These are phyloP conservation scores for Neurospora sp. DNA, from an alignment of 2,329 filamentous ascomycete genomes.

Conservation along the genomic window DNA sequence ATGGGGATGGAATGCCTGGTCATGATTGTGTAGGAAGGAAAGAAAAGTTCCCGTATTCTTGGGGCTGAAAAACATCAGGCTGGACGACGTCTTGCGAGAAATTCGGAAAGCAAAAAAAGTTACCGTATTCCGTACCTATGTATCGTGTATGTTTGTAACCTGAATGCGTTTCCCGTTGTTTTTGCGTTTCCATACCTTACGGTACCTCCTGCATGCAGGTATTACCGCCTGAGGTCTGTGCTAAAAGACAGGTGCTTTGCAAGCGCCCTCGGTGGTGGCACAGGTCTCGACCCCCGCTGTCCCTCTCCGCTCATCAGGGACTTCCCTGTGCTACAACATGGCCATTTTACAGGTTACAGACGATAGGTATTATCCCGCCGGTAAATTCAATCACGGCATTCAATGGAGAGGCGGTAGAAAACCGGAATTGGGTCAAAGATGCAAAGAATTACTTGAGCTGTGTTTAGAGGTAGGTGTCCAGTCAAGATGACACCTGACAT, in stretches of 20 bases:
- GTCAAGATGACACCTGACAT: background rate
- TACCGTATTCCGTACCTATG: background rate
- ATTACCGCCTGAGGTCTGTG: background rate
- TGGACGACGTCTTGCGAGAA: background rate
- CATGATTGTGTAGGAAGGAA: background rate
- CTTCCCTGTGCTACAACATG: background rate
- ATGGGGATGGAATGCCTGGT: background rate
- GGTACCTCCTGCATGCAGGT: background rate
- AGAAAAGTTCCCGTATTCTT: background rate
- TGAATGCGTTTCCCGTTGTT: background rate
- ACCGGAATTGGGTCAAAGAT: background rate
- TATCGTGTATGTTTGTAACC: background rate
- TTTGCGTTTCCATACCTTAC: background rate
- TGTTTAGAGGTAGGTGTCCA: background rate
- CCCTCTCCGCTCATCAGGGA: background rate
- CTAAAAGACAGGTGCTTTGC: background rate
- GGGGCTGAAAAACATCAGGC: background rate
- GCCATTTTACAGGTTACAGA: background rate
- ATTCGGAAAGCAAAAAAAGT: background rate
- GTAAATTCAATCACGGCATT: background rate
- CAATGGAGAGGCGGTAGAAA: background rate
- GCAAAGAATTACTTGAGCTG: background rate
- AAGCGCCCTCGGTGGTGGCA: background rate
- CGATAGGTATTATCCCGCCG: background rate
- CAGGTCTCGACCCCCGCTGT: background rate